Evolutionary conservation across 139 green algal species (phyloP), one percentile per base, ranked within the genome.

Genomic region (Coelastrella sp.): DNA sequence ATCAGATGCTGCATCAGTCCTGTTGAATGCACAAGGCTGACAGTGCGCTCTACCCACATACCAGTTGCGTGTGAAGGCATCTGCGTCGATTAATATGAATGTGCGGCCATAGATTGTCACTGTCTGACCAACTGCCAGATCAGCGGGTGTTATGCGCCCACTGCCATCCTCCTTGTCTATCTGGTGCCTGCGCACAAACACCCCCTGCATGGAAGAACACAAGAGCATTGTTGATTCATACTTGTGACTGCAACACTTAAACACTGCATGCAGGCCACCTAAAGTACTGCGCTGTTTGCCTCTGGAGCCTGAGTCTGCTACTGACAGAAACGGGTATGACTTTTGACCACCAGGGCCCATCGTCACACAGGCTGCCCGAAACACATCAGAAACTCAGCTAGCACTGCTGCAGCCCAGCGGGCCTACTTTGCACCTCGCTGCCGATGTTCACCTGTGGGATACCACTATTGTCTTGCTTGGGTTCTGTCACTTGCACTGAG

Each of bases 401-500:
- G n/a, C n/a, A n/a, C n/a, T n/a, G n/a, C n/a, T n/a, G n/a, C n/a
- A n/a, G n/a, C n/a, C n/a, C n/a, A n/a, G n/a, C n/a, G n/a, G n/a
- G n/a, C n/a, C n/a, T n/a, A n/a, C n/a, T n/a, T n/a, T n/a, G n/a
- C n/a, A n/a, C n/a, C n/a, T n/a, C n/a, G n/a, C n/a, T n/a, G n/a
- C n/a, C n/a, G n/a, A n/a, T n/a, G n/a, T n/a, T n/a, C 17, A 96
- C 95, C 96, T 97, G 95, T 22, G 94, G 93, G 20, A 99, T 96
- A 77, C 97, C 97, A 82, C 93, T 97, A 94, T 99, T 99, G 86
- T 96, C 94, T 93, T 97, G 91, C 86, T 95, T 95, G 3, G 97
- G 97, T 95, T 99, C 97, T 1, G 91, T 93, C 3, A 99, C 94
- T 77, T 99, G 95, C 84, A 98, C 95, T 84, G 90, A 96, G 89